Base-by-base conservation (phyloP, 2,329 filamentous ascomycete species). In the Colletotrichum tamarilloi region DNA sequence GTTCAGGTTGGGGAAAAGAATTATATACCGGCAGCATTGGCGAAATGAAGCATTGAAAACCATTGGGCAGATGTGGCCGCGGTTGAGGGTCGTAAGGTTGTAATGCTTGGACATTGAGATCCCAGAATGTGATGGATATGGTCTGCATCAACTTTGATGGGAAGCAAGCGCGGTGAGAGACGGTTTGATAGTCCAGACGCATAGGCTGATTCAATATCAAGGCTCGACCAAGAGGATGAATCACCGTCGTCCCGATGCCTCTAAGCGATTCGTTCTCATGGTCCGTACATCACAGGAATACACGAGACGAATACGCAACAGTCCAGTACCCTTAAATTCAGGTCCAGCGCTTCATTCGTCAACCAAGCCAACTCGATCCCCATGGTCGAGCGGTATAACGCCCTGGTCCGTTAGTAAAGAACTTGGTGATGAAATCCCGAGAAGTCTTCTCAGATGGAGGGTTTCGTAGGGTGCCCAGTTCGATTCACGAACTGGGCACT, bases 1-100 rank as follows among this genome's bases (percentile, higher is more conserved):
- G 71, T 73, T 73, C 60, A 66, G 71, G 71, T 56, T 60, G 49
- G 70, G 42, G n/a, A 64, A 71, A 72, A 66, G 16, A 16, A n/a
- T 49, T 67, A 67, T 59, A 67, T 69, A 73, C 32, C 66, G 59
- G 66, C 56, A 56, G 16, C 30, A 68, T 59, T 52, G 53, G 63
- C 49, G 11, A 59, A 19, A 46, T 5, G 8, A 58, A 26, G 53
- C 63, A 67, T 57, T n/a, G 22, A 12, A 16, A 49, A 5, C 14
- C 19, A 6, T 11, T n/a, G 32, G 14, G 5, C 42, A 19, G 5
- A n/a, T n/a, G n/a, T 30, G 52, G 19, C 35, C 16, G 6, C 1
- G 22, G 32, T 16, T 3, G 9, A 12, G 8, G 8, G 19, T 46
- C 1, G 11, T 38, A 19, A 42, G 38, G 38, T 3, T 42, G 38